Evolutionary conservation across 2,329 filamentous ascomycete genomes (phyloP), one percentile per base, ranked within the genome.

Genomic region (Dendryphion nanum): DNA sequence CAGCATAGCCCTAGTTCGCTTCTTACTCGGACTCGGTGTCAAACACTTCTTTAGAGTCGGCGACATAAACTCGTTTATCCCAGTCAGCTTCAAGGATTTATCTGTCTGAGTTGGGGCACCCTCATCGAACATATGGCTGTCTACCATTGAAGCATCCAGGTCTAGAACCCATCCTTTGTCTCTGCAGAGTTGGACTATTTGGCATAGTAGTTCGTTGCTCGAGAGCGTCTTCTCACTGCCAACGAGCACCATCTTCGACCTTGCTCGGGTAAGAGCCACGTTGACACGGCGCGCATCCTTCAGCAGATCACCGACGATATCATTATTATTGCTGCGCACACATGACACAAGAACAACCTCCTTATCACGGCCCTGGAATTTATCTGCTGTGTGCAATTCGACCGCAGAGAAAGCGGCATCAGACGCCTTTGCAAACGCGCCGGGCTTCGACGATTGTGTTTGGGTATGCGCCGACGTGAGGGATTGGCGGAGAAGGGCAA

Each of bases 331-430:
- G 61, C 82, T 91, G 19, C 93, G 80, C 12, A 97, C 93, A 19
- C 95, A 83, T 38, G 82, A 88, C 6, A 98, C 77, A 12, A 98
- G 80, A 1, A 97, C 79, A 3, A 95, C 83, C 58, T 95, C 89
- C 62, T 98, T 98, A 68, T 98, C 93, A 7, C 93, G 81, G 5
- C 93, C 93, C 63, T 98, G 93, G 66, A 95, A 98, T 30, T 91
- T 89, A 67, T 98, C 93, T 3, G 93, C 90, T 0, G 93, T 97
- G 66, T 98, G 89, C 77, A 97, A 89, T 67, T 98, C 93, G 2
- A 98, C 82, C n/a, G 45, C 53, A n/a, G n/a, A n/a, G n/a, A n/a
- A n/a, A 5, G 55, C 45, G 7, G 42, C 41, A 2, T 41, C 43
- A 14, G 48, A 40, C n/a, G 23, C 44, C 10, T 42, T 42, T 1